Evolutionary conservation across 2,329 filamentous ascomycete genomes (phyloP), one percentile per base, ranked within the genome.

Genomic region (Raffaelea arxii): DNA sequence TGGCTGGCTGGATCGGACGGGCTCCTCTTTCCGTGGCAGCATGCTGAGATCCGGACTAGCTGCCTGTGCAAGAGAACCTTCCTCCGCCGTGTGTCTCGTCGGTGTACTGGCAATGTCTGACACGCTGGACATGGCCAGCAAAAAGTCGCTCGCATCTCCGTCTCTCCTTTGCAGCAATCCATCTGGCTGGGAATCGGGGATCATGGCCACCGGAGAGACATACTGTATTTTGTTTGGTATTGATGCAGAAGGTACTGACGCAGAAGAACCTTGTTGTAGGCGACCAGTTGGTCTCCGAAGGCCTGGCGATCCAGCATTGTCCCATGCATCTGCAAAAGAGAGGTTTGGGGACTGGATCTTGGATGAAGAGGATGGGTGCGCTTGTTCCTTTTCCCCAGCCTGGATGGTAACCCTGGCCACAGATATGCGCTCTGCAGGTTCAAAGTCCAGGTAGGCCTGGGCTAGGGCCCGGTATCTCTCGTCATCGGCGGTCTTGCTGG

Each of bases 101-200:
- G n/a, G n/a, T n/a, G n/a, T n/a, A n/a, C n/a, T n/a, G n/a, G n/a
- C n/a, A n/a, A n/a, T n/a, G n/a, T n/a, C n/a, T n/a, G n/a, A n/a
- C n/a, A n/a, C n/a, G n/a, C 39, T 27, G 14, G 6, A 6, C 11
- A 4, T 27, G 39, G 14, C 14, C 6, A 6, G 4, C 4, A 4
- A 18, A 25, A 7, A 9, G 5, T 22, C 19, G 22, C 41, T 25
- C 11, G 41, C 24, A 16, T 40, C 41, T 3, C n/a, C n/a, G n/a
- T n/a, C n/a, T n/a, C n/a, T 36, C 32, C 32, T 9, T 9, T 16
- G 7, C 6, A n/a, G 14, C 16, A 36, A 36, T 16, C 16, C 7
- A 36, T 7, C 58, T 0, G 67, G 71, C 52, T 77, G 71, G 1
- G 77, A 82, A 54, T 82, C 77, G 10, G 65, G 67, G 19, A 81